Conservation (phyloP, 139 green algal genomes). For the Eudorina sp. region DNA sequence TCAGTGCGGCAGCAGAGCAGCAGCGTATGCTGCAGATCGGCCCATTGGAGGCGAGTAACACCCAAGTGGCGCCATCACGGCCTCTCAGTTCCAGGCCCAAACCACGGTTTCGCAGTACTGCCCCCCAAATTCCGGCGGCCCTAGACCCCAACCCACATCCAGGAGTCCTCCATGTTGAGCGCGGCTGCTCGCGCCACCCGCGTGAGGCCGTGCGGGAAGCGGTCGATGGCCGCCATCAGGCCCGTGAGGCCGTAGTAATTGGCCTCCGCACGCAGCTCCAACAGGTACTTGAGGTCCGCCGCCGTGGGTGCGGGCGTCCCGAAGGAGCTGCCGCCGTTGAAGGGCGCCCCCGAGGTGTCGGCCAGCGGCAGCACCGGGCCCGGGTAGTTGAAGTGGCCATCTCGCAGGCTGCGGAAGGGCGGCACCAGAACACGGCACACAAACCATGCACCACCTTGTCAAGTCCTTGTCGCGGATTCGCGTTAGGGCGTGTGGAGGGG, state of each 20-base stretch:
- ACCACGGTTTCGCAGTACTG: no score
- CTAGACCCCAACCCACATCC: constrained; percentile 23
- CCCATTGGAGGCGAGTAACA: no score
- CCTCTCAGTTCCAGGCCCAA: no score
- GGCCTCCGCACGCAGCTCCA: constrained; percentile 79
- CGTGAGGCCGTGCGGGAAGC: constrained; percentile 62
- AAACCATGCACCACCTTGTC: no score
- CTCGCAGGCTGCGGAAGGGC: constrained; percentile 40
- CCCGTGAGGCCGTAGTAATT: constrained; percentile 80
- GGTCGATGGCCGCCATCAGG: constrained; percentile 74
- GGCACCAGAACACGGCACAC: no score
- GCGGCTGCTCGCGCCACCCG: constrained; percentile 42
- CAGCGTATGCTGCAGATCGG: no score
- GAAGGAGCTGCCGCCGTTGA: background rate
- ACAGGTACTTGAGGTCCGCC: constrained; percentile 75
- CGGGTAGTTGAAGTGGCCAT: constrained; percentile 72
- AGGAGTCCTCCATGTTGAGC: constrained; percentile 66
- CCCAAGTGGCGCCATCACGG: no score
- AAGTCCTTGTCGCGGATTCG: no score
- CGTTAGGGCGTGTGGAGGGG: no score
- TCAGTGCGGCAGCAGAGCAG: no score
- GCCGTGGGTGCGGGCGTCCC: background rate
- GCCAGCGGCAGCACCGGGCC: background rate
- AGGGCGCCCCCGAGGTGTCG: background rate
- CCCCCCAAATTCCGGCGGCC: no score